Percentiles rank a stretch among this genome's conserved stretches.
Evolutionary conservation across 495 filamentous ascomycete genomes (phyloP).

Genomic region (Massariosphaeria phaeospora): DNA sequence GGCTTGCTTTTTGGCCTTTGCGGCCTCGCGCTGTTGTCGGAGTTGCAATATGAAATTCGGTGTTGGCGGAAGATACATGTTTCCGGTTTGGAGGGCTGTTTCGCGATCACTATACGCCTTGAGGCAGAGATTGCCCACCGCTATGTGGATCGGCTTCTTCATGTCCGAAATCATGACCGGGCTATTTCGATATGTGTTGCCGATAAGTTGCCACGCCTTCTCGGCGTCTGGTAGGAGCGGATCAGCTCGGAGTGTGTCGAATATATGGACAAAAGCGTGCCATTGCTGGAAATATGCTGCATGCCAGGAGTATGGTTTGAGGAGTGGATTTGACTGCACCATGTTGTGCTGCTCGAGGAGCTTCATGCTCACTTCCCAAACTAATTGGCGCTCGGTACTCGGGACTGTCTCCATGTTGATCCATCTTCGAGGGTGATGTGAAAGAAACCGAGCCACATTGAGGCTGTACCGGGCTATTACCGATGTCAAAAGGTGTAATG

Average conservation of each 20-base stretch:
- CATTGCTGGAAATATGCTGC: conserved; percentile 32
- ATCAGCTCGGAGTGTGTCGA: conserved; percentile 30
- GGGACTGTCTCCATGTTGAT: conserved; percentile 23
- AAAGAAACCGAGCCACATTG: conserved; percentile 29
- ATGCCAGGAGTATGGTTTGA: conserved; percentile 33
- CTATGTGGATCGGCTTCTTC: conserved; percentile 35
- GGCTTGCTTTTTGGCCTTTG: conserved; percentile 31
- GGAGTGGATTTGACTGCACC: conserved; percentile 34
- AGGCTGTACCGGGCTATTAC: conserved; percentile 23
- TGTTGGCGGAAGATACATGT: conserved; percentile 5
- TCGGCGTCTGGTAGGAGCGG: conserved; percentile 27
- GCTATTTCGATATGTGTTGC: conserved; percentile 27
- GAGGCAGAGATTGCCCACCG: conserved; percentile 37
- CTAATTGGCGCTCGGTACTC: conserved; percentile 23
- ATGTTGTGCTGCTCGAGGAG: conserved; percentile 36
- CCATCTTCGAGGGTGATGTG: conserved; percentile 36
- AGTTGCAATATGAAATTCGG: conserved; percentile 31
- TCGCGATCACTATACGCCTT: conserved; percentile 39
- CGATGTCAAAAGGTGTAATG: conserved; percentile 34
- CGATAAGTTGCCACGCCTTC: conserved; percentile 35
- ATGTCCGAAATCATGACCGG: conserved; percentile 34
- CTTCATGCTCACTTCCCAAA: conserved; percentile 31
- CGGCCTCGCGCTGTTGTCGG: conserved; percentile 30
- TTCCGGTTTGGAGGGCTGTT: conserved; percentile 9
- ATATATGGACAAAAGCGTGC: conserved; percentile 34